These are phyloP conservation scores for Musa schizocarpa DNA, from an alignment of 176 grass and related monocot species.

Conservation along the genomic window DNA sequence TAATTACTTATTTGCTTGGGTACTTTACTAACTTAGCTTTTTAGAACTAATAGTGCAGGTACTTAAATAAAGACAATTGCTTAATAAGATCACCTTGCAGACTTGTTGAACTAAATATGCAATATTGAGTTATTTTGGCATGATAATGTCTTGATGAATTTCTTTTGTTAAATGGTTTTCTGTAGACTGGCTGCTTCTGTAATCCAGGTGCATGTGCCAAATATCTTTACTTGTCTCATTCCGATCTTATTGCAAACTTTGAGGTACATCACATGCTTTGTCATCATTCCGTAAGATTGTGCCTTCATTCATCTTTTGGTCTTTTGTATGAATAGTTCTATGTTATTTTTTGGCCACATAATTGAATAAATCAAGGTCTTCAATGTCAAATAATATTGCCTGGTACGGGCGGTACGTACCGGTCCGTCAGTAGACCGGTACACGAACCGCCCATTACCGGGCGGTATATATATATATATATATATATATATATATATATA, in stretches of 20 bases:
- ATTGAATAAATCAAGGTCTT: neutral
- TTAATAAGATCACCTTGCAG: neutral
- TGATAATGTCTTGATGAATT: neutral
- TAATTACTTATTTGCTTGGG: too few relatives aligned
- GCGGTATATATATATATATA: too few relatives aligned
- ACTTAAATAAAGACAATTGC: neutral
- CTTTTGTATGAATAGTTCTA: neutral
- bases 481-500: too few relatives aligned
- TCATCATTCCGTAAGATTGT: neutral
- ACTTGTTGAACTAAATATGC: neutral
- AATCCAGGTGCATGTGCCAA: conserved; percentile 94
- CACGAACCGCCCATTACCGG: too few relatives aligned
- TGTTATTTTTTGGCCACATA: neutral
- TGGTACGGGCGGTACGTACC: too few relatives aligned
- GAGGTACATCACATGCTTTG: conserved; percentile 40
- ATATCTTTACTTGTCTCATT: conserved; percentile 75
- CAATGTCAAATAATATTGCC: too few relatives aligned
- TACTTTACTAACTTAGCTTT: too few relatives aligned
- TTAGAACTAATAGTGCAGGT: too few relatives aligned
- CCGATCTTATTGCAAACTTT: conserved; percentile 84
- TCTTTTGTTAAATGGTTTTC: conserved; percentile 22
- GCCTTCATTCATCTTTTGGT: neutral
- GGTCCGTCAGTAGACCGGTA: too few relatives aligned
- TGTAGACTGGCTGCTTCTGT: conserved; percentile 92
- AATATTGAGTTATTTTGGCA: neutral